These are phyloP conservation scores for Cydonia oblonga DNA, from an alignment of 331 rosid genomes.

Conservation along the genomic window DNA sequence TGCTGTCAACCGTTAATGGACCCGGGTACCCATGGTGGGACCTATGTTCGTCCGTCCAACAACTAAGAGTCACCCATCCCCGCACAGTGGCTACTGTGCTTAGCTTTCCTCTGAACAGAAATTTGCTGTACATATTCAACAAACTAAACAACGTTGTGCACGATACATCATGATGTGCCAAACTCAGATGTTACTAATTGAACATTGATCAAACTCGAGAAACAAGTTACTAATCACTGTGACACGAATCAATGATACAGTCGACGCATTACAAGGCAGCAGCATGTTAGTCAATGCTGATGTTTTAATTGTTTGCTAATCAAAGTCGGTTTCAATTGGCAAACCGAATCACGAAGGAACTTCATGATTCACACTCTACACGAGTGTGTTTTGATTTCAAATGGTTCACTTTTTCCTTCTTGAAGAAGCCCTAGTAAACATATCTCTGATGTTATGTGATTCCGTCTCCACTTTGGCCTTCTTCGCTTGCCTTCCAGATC, in stretches of 20 bases:
- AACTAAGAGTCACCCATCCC: neutral
- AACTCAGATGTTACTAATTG: neutral
- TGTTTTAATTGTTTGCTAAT: no score
- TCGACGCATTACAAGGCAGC: neutral
- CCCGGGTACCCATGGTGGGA: neutral
- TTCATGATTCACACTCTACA: neutral
- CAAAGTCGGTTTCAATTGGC: no score
- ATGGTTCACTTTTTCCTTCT: conserved; percentile 42
- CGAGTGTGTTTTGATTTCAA: neutral
- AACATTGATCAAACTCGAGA: neutral
- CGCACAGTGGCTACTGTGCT: neutral
- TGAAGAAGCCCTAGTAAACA: conserved; percentile 69
- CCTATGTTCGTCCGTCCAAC: neutral
- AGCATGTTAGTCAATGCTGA: neutral
- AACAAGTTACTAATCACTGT: neutral
- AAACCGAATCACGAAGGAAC: neutral
- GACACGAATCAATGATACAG: neutral
- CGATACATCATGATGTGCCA: neutral
- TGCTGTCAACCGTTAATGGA: neutral
- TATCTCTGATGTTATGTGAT: conserved; percentile 67
- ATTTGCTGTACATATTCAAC: neutral
- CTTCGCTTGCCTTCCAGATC: conserved; percentile 52
- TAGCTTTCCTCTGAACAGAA: no score
- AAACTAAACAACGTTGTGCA: neutral
- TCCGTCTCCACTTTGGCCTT: conserved; percentile 64